Conservation (phyloP, 1,139 yeast genomes). For the Taphrina flavorubra region DNA sequence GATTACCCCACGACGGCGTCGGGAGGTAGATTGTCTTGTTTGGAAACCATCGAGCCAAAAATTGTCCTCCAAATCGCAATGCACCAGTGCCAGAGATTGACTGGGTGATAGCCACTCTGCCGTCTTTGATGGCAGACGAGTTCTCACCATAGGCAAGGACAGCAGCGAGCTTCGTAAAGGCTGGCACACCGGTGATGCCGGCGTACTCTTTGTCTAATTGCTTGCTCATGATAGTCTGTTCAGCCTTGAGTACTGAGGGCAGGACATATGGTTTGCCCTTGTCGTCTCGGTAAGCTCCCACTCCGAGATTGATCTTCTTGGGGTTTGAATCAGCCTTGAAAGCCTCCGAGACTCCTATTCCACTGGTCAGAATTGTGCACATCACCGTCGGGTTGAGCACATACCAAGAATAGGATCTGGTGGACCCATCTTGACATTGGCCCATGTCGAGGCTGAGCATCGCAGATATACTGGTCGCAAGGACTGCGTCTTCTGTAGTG, state of each 20-base stretch:
- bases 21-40: constrained; percentile 61
- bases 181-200: constrained; percentile 76
- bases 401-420: constrained; percentile 58
- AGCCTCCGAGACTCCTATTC: constrained; percentile 51
- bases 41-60: constrained; percentile 61
- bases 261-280: constrained; percentile 92
- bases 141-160: constrained; percentile 72
- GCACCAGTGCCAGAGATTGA: constrained; percentile 79
- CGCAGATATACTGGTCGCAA: constrained; percentile 12
- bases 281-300: constrained; percentile 95
- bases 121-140: constrained; percentile 54
- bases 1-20: constrained; percentile 79
- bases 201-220: constrained; percentile 89
- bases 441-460: constrained; percentile 40
- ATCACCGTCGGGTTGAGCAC: not conserved
- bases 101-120: constrained; percentile 65
- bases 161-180: constrained; percentile 76
- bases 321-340: constrained; percentile 59
- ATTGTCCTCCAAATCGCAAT: constrained; percentile 68
- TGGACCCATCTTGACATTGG: constrained; percentile 50
- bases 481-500: constrained; percentile 19
- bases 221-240: constrained; percentile 58
- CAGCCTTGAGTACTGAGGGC: constrained; percentile 80
- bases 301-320: constrained; percentile 85
- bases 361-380: not conserved